Evolutionary conservation across 306 rosid genomes (phyloP), one percentile per base, ranked within the genome.

Genomic region (Prunus padus): DNA sequence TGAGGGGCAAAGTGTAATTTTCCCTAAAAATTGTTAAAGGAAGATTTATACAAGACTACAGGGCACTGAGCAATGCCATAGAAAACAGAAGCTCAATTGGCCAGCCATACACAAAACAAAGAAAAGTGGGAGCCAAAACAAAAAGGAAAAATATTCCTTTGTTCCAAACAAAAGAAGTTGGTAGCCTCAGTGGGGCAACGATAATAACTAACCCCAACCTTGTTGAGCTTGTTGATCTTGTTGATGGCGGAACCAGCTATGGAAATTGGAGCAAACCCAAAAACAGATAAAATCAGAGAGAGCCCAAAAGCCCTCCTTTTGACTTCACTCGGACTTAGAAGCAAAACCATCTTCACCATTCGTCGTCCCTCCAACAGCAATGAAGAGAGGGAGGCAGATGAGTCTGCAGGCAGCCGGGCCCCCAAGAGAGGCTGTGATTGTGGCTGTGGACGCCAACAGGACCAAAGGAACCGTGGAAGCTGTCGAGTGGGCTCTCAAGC

Each of bases 401-500:
- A 31, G 12, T 30, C 30, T 15, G 67, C 67, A 28, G 67, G 30
- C 37, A 16, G 44, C 14, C 20, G 9, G 8, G 23, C 6, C 19
- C 31, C 30, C 63, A 26, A 33, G 77, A 52, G 76, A 76, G 55
- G 46, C 72, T 10, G 80, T 65, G 65, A 56, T 81, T 8, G 81
- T 81, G 55, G 74, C 63, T 50, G 2, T 76, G 73, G 77, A 76
- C 11, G 77, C 77, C 0, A 76, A 60, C 28, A 22, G 69, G 52
- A 63, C 46, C 8, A 77, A 37, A 28, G 71, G 59, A 22, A 64
- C 31, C 33, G 3, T 76, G 75, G 72, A 65, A n/a, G 74, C 78
- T 15, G 67, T 66, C 1, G 74, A 81, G 2, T 81, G 81, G 85
- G 75, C 85, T 50, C 50, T 81, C 72, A 66, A 6, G 2, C 46